Base-by-base conservation (phyloP, 805 yeast species). In the Candida piceae region DNA sequence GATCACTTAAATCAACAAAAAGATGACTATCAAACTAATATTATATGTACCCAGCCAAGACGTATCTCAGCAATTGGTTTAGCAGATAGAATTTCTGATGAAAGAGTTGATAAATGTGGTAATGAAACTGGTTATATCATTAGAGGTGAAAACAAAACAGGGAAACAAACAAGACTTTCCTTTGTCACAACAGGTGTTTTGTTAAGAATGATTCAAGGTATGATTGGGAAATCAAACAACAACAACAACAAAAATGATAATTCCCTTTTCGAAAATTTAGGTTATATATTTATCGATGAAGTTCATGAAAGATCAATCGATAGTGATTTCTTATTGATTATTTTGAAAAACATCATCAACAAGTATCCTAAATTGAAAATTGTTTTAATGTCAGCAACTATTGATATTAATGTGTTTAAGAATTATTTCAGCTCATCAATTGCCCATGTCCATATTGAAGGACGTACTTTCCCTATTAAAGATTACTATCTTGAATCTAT, bases 241-340 rank as follows among this genome's bases (percentile, higher is more conserved):
- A 43, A 47, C 6, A 40, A 43, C 6, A 40, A 43, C 7, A 26
- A 35, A 6, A 42, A 51, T 12, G 61, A 59, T 19, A 49, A 57
- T 27, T 55, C 58, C 1, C 60, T 76, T 34, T 72, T 84, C 42
- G 66, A 69, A 11, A 63, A 72, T 36, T 61, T 89, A 13, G 77
- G 80, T 22, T 84, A 82, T 51, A 74, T 89, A 26, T 78, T 89
- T 28, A 77, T 89, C 27, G 97, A 90, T 67, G 97, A 90, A 62
- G 97, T 90, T n/a, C 97, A 90, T 57, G 97, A 90, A 60, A 66
- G 97, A 47, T 87, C 96, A 0, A 76, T 89, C 38, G 97, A 90
- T 50, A 78, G 89, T 42, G 97, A 90, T 58, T 78, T 89, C 39
- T 66, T 90, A 26, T 65, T 90, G 35, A 85, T 88, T 35, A 71